Evolutionary conservation across 129 eudicot genomes (phyloP).

Genomic region (Daucus carota): DNA sequence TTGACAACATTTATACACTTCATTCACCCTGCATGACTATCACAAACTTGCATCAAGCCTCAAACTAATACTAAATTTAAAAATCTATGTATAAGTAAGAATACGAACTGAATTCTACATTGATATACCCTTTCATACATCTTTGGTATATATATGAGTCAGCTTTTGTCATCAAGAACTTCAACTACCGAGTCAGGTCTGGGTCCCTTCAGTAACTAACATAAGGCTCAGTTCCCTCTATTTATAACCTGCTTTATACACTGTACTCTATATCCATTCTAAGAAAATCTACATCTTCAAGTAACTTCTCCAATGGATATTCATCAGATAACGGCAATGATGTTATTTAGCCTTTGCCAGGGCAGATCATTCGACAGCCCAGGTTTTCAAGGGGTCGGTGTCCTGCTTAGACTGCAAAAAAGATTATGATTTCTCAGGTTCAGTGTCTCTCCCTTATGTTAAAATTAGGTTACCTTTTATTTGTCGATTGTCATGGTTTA

Average conservation of each 20-base stretch:
- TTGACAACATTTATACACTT: background rate
- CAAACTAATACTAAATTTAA: background rate
- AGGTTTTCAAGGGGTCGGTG: constrained; percentile 44
- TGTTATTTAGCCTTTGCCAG: constrained; percentile 37
- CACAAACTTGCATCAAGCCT: background rate
- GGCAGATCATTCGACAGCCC: constrained; percentile 26
- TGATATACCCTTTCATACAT: background rate
- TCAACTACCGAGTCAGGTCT: constrained; percentile 4
- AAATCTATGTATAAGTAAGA: background rate
- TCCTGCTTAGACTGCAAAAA: constrained; percentile 42
- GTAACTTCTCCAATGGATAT: constrained; percentile 15
- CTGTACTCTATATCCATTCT: background rate
- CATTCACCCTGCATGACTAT: background rate
- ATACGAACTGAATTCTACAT: background rate
- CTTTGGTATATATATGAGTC: background rate
- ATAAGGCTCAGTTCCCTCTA: background rate
- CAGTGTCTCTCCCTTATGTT: background rate
- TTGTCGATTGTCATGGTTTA: background rate
- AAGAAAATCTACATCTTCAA: background rate
- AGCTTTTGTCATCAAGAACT: background rate
- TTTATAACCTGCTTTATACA: constrained; percentile 14
- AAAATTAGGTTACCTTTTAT: background rate
- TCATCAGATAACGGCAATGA: background rate
- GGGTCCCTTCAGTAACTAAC: background rate
- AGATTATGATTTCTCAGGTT: constrained; percentile 29